phyloP scores from a whole-genome alignment of 1,284 basidiomycete species.

The Testicularia cyperi region DNA sequence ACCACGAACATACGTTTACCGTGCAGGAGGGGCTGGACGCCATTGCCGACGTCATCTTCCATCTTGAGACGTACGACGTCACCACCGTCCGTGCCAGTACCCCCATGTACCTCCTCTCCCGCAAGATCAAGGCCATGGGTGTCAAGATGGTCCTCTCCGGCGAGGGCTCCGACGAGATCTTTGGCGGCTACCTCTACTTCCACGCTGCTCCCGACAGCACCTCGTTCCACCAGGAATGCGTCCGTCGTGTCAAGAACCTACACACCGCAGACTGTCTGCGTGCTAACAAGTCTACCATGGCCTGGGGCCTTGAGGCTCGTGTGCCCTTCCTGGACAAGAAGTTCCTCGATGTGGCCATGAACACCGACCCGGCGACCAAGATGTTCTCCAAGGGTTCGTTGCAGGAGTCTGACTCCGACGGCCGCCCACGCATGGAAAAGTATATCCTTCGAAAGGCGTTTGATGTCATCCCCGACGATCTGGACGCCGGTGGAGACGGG shows the following conservation, averaged over 20 bases:
- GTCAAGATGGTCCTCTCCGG: conserved; percentile 99
- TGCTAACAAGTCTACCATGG: conserved; percentile 99
- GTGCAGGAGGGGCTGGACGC: conserved; percentile 98
- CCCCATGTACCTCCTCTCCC: conserved; percentile 92
- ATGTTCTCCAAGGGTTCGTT: conserved; percentile 80
- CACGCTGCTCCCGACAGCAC: conserved; percentile 88
- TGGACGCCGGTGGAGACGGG: conserved; percentile 64
- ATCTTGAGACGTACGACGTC: conserved; percentile 98
- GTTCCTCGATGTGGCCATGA: conserved; percentile 93
- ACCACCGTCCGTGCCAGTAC: conserved; percentile 97
- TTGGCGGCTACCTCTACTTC: conserved; percentile 99
- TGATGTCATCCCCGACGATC: conserved; percentile 75
- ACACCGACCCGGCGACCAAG: conserved; percentile 83
- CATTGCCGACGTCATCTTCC: conserved; percentile 95
- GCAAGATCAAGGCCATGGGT: conserved; percentile 99
- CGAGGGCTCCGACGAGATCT: conserved; percentile 96
- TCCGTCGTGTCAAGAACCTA: conserved; percentile 93
- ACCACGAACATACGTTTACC: conserved; percentile 98
- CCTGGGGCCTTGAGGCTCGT: conserved; percentile 97
- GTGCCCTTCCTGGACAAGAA: conserved; percentile 98
- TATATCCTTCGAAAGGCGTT: conserved; percentile 98
- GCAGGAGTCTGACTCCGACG: conserved; percentile 70
- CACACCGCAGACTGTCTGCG: conserved; percentile 97
- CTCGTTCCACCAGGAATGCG: conserved; percentile 93
- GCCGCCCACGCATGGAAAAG: conserved; percentile 63